Evolutionary conservation across 2,329 filamentous ascomycete species (phyloP), one percentile per base, ranked within the genome.

Genomic region (Nannizziopsis barbatae): DNA sequence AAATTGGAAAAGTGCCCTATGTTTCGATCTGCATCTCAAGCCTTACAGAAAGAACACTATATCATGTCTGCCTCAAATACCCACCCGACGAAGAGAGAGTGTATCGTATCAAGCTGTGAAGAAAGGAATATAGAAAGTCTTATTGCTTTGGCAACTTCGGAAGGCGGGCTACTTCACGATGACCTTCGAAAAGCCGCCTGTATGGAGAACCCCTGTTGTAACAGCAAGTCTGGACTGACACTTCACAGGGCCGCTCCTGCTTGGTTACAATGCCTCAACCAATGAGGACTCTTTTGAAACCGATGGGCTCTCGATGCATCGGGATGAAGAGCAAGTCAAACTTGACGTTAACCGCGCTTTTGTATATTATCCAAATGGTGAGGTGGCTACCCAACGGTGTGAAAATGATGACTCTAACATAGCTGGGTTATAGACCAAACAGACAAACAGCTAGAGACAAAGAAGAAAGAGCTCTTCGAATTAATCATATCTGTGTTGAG

Each of bases 311-410:
- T 77, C 83, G 27, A 74, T 67, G n/a, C 92, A 98, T 67, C 71
- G 71, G 31, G 92, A 98, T 59, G 92, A 98, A 65, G 81, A 84
- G 43, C 92, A 98, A 68, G 88, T 98, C 35, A 77, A 82, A 60
- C 75, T 96, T 42, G 92, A 98, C 63, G 92, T 98, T 49, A 80
- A 95, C 66, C 79, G 92, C 49, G 89, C 92, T n/a, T 98, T 98
- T 67, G 84, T 96, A 52, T 93, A 95, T 70, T 98, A 98, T 64
- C 92, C 92, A 10, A 76, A 78, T 53, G 78, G 88, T 92, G 73
- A 59, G 75, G 56, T 49, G 50, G 31, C 37, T 33, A 30, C 8
- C 20, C 32, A 2, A 6, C 3, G 20, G 7, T 7, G 12, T n/a
- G 2, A 36, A 5, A 47, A 17, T 17, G 17, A 36, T 12, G 10